Conservation (phyloP, 805 yeast species). For the Yamadazyma philogaea region DNA sequence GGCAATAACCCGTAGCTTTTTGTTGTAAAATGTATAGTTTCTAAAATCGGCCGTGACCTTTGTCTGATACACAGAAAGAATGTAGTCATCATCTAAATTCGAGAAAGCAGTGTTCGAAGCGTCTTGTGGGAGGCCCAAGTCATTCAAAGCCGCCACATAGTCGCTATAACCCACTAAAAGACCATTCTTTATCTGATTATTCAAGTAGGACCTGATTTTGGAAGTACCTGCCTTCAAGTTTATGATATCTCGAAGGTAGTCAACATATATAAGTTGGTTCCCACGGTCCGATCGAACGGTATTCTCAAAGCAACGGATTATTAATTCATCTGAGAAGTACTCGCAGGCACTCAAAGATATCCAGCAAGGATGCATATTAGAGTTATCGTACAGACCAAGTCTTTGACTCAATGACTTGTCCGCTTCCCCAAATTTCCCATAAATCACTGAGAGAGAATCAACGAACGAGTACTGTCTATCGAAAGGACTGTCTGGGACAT, state of each 20-base stretch:
- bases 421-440: slow-evolving; percentile 32
- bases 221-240: slow-evolving; percentile 14
- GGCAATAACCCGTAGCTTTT: slow-evolving; percentile 26
- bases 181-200: slow-evolving; percentile 23
- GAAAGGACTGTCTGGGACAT: slow-evolving; percentile 24
- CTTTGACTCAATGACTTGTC: slow-evolving; percentile 33
- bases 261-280: slow-evolving; percentile 36
- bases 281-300: slow-evolving; percentile 31
- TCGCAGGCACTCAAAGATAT: slow-evolving; percentile 29
- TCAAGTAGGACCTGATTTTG: slow-evolving; percentile 26
- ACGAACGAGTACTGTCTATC: slow-evolving; percentile 27
- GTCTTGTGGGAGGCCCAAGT: slow-evolving; percentile 25
- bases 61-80: slow-evolving; percentile 33
- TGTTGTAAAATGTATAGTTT: slow-evolving; percentile 35
- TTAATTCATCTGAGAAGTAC: slow-evolving; percentile 38
- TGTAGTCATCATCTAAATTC: slow-evolving; percentile 30
- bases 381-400: slow-evolving; percentile 16
- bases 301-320: slow-evolving; percentile 39
- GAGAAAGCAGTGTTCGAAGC: slow-evolving; percentile 4
- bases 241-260: slow-evolving; percentile 26
- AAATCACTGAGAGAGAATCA: slow-evolving; percentile 32
- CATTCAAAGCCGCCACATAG: slow-evolving; percentile 29
- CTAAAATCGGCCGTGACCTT: slow-evolving; percentile 30
- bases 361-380: slow-evolving; percentile 25
- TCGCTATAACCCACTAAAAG: slow-evolving; percentile 34